Conservation (phyloP, 2,329 filamentous ascomycete genomes). For the Thelonectria discophora region DNA sequence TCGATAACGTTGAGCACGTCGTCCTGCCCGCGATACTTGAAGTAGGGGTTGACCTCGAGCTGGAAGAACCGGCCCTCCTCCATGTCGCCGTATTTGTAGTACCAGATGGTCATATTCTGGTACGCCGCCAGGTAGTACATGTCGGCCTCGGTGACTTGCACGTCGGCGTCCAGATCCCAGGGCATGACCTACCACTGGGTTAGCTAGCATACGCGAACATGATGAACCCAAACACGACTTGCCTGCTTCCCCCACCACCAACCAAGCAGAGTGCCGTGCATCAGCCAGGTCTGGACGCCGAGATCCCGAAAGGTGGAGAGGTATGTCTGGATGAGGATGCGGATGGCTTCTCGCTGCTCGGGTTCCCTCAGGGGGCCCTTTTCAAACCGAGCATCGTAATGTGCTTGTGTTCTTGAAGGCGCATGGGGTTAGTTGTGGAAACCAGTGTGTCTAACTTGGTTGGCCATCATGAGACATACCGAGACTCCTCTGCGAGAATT, state of each 20-base stretch:
- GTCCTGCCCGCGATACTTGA: constrained; percentile 48
- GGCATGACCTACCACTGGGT: constrained; percentile 67
- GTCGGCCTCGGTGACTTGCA: constrained; percentile 74
- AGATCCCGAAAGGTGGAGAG: constrained; percentile 72
- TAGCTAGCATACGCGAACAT: constrained; percentile 9
- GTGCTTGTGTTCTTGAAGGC: constrained; percentile 34
- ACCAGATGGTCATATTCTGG: constrained; percentile 67
- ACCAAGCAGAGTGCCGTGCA: constrained; percentile 83
- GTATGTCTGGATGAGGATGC: constrained; percentile 76
- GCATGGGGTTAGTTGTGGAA: constrained; percentile 25
- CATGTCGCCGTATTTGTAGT: constrained; percentile 52
- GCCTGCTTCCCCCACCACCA: constrained; percentile 83
- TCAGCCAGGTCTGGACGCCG: constrained; percentile 81
- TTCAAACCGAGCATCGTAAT: constrained; percentile 54
- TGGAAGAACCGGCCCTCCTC: constrained; percentile 55
- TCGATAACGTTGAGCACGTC: constrained; percentile 57
- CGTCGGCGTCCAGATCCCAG: constrained; percentile 82
- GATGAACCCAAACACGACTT: constrained; percentile 21
- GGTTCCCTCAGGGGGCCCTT: constrained; percentile 56
- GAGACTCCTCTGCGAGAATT: constrained; percentile 30
- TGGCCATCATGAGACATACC: constrained; percentile 26
- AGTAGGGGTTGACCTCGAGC: constrained; percentile 60
- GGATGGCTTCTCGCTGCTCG: constrained; percentile 68
- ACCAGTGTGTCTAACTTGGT: no score
- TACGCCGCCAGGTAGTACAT: constrained; percentile 72